Conservation (phyloP, 441 rosid genomes). For the Eruca vesicaria region DNA sequence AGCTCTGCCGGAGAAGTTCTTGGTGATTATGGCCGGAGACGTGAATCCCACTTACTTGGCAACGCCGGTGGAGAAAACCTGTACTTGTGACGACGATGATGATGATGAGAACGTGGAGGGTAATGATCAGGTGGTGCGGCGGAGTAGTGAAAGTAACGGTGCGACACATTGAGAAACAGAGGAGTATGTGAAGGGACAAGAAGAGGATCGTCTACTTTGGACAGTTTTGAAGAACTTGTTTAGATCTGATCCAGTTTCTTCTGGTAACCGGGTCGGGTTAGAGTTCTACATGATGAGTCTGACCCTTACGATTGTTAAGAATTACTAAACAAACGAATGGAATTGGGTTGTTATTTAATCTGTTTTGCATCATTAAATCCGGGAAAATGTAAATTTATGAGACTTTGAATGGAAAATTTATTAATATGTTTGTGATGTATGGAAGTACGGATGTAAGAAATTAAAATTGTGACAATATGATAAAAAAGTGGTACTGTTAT, state of each 20-base stretch:
- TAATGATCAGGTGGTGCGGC: slow-evolving; percentile 28
- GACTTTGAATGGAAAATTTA: background rate
- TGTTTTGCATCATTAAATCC: background rate
- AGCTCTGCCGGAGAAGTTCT: slow-evolving; percentile 49
- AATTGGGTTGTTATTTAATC: slow-evolving; percentile 1
- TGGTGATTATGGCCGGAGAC: slow-evolving; percentile 94
- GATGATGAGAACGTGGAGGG: slow-evolving; percentile 33
- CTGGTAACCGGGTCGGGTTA: slow-evolving; percentile 26
- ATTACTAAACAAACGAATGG: background rate
- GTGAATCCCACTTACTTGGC: slow-evolving; percentile 80
- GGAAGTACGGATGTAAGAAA: background rate
- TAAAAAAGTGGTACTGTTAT: background rate
- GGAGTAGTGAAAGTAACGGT: slow-evolving; percentile 25
- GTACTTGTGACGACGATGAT: slow-evolving; percentile 42
- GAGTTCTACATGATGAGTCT: slow-evolving; percentile 2
- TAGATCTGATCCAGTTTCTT: slow-evolving; percentile 18
- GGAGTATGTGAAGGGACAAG: background rate
- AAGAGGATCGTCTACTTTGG: slow-evolving; percentile 9
- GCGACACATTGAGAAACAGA: slow-evolving; percentile 18
- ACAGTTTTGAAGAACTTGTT: slow-evolving; percentile 13
- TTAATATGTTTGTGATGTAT: background rate
- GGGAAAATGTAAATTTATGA: background rate
- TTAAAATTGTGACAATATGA: background rate
- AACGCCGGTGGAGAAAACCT: slow-evolving; percentile 51
- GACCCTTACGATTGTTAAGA: background rate